These are phyloP conservation scores for Dacryopinax spathularia DNA, from an alignment of 768 basidiomycete species.

Conservation along the genomic window DNA sequence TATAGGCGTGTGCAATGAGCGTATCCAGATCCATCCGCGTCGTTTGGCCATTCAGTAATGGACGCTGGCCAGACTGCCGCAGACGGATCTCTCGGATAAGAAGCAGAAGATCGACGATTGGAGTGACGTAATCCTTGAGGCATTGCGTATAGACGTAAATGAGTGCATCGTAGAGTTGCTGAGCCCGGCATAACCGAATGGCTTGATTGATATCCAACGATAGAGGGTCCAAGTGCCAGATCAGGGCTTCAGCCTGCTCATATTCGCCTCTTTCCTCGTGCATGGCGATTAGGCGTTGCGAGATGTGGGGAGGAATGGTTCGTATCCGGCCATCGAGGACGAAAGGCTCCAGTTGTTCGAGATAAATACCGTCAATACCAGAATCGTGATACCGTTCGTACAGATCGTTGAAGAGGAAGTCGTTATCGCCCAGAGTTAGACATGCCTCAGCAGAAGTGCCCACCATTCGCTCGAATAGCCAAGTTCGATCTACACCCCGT, in stretches of 20 bases:
- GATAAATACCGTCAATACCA: slow-evolving; percentile 74
- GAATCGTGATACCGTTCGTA: slow-evolving; percentile 77
- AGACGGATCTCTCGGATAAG: slow-evolving; percentile 51
- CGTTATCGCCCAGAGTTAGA: slow-evolving; percentile 61
- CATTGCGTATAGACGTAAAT: slow-evolving; percentile 88
- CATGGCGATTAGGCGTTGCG: slow-evolving; percentile 64
- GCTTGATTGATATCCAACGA: slow-evolving; percentile 90
- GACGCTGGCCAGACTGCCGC: not conserved
- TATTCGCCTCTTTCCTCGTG: slow-evolving; percentile 59
- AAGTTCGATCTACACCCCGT: slow-evolving; percentile 82
- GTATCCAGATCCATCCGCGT: slow-evolving; percentile 31
- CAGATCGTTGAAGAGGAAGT: slow-evolving; percentile 85
- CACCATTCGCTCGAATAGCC: slow-evolving; percentile 80
- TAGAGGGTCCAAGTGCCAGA: slow-evolving; percentile 89
- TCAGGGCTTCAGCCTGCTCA: slow-evolving; percentile 70
- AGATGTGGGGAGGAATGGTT: slow-evolving; percentile 71
- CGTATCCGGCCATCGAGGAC: slow-evolving; percentile 60
- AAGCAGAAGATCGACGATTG: slow-evolving; percentile 68
- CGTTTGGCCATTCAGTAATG: not conserved
- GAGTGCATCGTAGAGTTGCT: slow-evolving; percentile 81
- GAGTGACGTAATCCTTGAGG: slow-evolving; percentile 74
- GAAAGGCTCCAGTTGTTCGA: slow-evolving; percentile 66
- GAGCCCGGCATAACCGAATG: slow-evolving; percentile 66
- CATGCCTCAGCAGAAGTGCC: slow-evolving; percentile 62
- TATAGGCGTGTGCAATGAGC: slow-evolving; percentile 64